Evolutionary conservation across 2,329 filamentous ascomycete genomes (phyloP).

Genomic region (Penicillium occitanis): DNA sequence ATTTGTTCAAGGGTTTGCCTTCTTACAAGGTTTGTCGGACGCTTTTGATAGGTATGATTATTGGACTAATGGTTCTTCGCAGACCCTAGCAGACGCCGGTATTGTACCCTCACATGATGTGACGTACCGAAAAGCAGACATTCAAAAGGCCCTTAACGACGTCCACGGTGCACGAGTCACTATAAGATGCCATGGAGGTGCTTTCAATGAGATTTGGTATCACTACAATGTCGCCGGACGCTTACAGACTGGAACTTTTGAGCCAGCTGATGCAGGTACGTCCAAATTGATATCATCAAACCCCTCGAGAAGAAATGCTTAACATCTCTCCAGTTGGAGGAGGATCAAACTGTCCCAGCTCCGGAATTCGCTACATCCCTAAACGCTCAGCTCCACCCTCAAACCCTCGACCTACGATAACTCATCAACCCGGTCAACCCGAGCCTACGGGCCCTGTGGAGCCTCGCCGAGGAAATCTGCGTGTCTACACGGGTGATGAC

Average conservation of each 20-base stretch:
- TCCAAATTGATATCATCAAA: neutral
- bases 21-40: slow-evolving; percentile 55
- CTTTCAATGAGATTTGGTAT: slow-evolving; percentile 60
- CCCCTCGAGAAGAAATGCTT: neutral
- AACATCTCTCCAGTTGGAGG: slow-evolving; percentile 47
- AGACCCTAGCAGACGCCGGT: slow-evolving; percentile 61
- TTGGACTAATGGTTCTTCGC: neutral
- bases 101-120: slow-evolving; percentile 53
- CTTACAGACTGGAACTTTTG: slow-evolving; percentile 38
- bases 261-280: slow-evolving; percentile 38
- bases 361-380: slow-evolving; percentile 64
- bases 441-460: slow-evolving; percentile 46
- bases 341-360: slow-evolving; percentile 62
- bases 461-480: slow-evolving; percentile 60
- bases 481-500: slow-evolving; percentile 47
- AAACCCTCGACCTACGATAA: slow-evolving; percentile 37
- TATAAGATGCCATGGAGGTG: slow-evolving; percentile 54
- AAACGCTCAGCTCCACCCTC: slow-evolving; percentile 43
- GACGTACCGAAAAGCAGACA: slow-evolving; percentile 61
- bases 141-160: slow-evolving; percentile 58
- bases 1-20: slow-evolving; percentile 65
- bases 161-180: slow-evolving; percentile 58
- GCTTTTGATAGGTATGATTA: neutral
- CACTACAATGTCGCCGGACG: slow-evolving; percentile 61
- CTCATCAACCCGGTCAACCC: slow-evolving; percentile 32